Evolutionary conservation across 306 rosid genomes (phyloP).

Genomic region (Leucaena leucocephala): DNA sequence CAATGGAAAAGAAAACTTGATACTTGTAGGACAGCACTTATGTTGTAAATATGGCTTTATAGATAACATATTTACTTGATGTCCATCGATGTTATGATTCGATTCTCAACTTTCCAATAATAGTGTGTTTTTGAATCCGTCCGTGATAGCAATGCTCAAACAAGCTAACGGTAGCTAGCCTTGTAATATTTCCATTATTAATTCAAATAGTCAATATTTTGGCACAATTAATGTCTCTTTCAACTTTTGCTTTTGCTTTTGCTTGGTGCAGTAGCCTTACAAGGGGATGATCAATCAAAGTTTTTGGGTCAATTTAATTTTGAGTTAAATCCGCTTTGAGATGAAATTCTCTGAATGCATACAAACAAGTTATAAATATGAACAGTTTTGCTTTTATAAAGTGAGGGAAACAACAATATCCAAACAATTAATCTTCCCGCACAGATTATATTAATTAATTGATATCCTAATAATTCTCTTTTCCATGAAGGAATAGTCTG

Average conservation of each 20-base stretch:
- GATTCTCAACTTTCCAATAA: neutral
- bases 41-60: neutral
- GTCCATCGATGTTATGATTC: neutral
- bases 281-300: neutral
- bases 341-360: neutral
- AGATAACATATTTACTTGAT: neutral
- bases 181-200: neutral
- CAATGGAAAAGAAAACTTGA: neutral
- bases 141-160: neutral
- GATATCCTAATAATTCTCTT: neutral
- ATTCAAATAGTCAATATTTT: neutral
- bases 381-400: neutral
- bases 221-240: neutral
- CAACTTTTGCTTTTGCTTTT: neutral
- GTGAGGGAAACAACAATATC: neutral
- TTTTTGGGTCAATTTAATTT: neutral
- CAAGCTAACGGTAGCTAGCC: neutral
- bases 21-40: neutral
- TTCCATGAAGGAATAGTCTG: neutral
- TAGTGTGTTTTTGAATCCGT: neutral
- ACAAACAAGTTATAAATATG: neutral
- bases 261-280: neutral
- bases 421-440: neutral
- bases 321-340: neutral
- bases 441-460: neutral